phyloP scores from a whole-genome alignment of 139 green algal species.

The Chlorella sp. region DNA sequence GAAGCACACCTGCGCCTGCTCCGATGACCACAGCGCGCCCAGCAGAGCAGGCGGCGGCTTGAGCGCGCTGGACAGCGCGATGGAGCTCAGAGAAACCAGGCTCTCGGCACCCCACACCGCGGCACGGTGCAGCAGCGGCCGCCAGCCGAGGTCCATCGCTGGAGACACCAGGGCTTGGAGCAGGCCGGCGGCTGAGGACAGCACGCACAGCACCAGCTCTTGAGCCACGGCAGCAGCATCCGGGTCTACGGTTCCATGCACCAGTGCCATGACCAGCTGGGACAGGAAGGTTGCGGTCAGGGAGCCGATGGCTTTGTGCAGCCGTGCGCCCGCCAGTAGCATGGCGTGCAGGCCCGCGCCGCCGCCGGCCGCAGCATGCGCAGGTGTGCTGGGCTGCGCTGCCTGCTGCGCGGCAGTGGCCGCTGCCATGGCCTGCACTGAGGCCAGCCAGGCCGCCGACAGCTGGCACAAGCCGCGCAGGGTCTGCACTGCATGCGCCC shows the following conservation, averaged over 20 bases:
- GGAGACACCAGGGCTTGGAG: neutral
- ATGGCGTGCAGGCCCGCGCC: neutral
- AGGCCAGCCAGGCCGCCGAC: neutral
- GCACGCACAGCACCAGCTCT: conserved; percentile 5
- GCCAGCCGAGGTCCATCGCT: conserved; percentile 4
- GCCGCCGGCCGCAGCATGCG: neutral
- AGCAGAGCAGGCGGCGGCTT: conserved; percentile 26
- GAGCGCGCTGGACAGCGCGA: conserved; percentile 25
- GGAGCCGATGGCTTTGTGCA: conserved; percentile 9
- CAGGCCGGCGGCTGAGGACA: conserved; percentile 3
- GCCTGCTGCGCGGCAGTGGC: neutral
- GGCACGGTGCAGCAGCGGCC: neutral
- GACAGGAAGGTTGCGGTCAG: conserved; percentile 42
- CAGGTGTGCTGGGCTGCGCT: conserved; percentile 12
- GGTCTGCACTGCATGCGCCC: conserved; percentile 1
- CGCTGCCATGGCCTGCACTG: neutral
- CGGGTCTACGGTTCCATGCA: conserved; percentile 8
- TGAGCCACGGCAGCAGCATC: neutral
- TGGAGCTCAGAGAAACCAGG: conserved; percentile 30
- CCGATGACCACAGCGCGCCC: neutral
- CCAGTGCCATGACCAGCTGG: conserved; percentile 7
- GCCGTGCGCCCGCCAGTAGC: neutral
- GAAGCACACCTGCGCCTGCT: conserved; percentile 3
- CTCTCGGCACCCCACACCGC: conserved; percentile 20
- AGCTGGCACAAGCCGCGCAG: conserved; percentile 13